Evolutionary conservation across 176 grass and related monocot genomes (phyloP), one percentile per base, ranked within the genome.

Genomic region (Carex parvula): DNA sequence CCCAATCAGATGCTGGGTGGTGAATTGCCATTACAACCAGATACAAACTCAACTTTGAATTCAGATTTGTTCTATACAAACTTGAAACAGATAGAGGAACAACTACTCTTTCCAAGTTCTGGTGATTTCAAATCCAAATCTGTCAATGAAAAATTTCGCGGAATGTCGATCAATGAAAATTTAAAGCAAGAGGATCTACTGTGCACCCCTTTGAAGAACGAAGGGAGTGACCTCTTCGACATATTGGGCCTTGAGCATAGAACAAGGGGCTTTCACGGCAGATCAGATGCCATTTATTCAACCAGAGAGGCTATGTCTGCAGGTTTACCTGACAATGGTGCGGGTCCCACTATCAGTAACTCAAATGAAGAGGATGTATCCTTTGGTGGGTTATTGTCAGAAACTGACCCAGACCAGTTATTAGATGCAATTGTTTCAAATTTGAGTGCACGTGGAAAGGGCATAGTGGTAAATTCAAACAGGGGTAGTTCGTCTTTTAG

Each of bases 401-500:
- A 79, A 88, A 64, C 86, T 83, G 71, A 84, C 54, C 79, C 70
- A 13, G 88, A 92, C 66, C 88, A 92, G 75, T 71, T 92, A 60
- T 77, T 92, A 84, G 91, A 92, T 88, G 91, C 91, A 64, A 71
- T 92, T 68, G 83, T 90, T 64, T 84, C 86, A 63, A 92, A 88
- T 61, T 80, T 92, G 48, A 90, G 70, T 64, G 39, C 84, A 68
- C 60, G 66, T 53, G 65, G 52, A 17, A 92, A 86, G 26, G 81
- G 81, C 22, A 66, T 83, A 66, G 42, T 50, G 22, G 61, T 69
- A 4, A 46, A 64, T 5, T 22, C 80, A 22, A 65, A 44, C 50
- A 64, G 17, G 5, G 37, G 33, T 42, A 2, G 59, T 21, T 64
- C 81, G 18, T 50, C 37, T 68, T 83, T 68, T 66, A 69, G 15